Conservation (phyloP, 176 grass and related monocot species). For the Echinochloa phyllopogon region DNA sequence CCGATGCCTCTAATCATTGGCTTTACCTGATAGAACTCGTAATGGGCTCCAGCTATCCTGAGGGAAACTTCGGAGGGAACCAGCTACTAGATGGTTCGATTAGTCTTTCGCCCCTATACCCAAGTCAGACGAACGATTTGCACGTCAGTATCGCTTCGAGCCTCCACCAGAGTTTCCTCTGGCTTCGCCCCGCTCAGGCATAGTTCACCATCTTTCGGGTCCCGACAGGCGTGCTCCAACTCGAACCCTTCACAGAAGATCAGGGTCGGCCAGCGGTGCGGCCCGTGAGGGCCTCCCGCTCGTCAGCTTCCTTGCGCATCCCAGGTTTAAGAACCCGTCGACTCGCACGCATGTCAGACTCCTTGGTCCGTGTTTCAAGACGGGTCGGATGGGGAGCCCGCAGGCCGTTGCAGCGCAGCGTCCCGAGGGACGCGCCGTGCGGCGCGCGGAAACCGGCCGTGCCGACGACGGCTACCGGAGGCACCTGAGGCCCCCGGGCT, state of each 20-base stretch:
- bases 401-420: background rate
- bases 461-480: too few relatives aligned
- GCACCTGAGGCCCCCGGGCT: too few relatives aligned
- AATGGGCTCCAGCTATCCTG: constrained; percentile 60
- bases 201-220: constrained; percentile 65
- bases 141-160: constrained; percentile 59
- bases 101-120: constrained; percentile 46
- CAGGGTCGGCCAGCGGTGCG: constrained; percentile 56
- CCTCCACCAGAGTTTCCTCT: constrained; percentile 77
- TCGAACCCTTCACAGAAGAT: constrained; percentile 81
- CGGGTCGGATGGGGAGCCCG: constrained; percentile 59
- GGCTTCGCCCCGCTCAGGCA: constrained; percentile 71
- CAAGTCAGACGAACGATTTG: constrained; percentile 26
- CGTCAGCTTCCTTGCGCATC: constrained; percentile 8
- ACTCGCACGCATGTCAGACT: constrained; percentile 63
- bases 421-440: background rate
- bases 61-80: constrained; percentile 48
- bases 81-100: constrained; percentile 55
- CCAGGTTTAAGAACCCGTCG: background rate
- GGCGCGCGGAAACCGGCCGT: too few relatives aligned
- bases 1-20: constrained; percentile 75
- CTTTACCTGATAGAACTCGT: constrained; percentile 63
- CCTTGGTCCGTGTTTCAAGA: constrained; percentile 93
- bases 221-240: constrained; percentile 71
- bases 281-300: background rate